A percentile compares a stretch with the other conserved stretches of the same genome.
phyloP scores from a whole-genome alignment of 169 alveolate genomes.

The Theileria equi region DNA sequence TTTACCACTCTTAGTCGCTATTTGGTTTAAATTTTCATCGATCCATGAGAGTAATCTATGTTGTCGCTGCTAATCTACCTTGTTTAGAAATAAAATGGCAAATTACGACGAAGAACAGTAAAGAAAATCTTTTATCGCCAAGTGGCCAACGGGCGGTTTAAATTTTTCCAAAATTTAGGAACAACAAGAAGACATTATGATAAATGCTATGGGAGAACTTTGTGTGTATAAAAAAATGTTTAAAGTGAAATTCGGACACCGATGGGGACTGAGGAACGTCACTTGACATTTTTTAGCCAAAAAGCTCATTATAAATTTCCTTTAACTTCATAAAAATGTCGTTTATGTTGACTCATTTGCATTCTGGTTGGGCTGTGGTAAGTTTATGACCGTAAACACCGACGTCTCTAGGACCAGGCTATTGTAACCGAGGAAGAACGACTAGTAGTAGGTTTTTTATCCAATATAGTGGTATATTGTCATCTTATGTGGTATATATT shows the following conservation, averaged over 20 bases:
- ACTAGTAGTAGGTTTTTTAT: constrained; percentile 76
- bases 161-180: too few relatives aligned
- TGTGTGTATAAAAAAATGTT: too few relatives aligned
- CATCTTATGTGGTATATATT: neutral
- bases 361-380: constrained; percentile 97
- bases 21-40: too few relatives aligned
- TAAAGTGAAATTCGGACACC: neutral
- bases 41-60: too few relatives aligned
- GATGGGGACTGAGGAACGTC: constrained; percentile 4
- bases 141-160: too few relatives aligned
- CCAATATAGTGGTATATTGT: neutral
- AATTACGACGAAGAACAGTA: too few relatives aligned
- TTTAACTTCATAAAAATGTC: constrained; percentile 85
- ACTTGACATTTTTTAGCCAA: neutral
- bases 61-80: too few relatives aligned
- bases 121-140: too few relatives aligned
- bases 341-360: constrained; percentile 95
- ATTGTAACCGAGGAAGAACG: constrained; percentile 95
- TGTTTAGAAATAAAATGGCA: too few relatives aligned
- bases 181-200: too few relatives aligned
- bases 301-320: neutral
- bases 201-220: too few relatives aligned
- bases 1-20: neutral
- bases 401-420: constrained; percentile 87
- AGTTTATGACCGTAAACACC: neutral